Base-by-base conservation (phyloP, 1,139 yeast species). In the Suhomyces choctaworum region DNA sequence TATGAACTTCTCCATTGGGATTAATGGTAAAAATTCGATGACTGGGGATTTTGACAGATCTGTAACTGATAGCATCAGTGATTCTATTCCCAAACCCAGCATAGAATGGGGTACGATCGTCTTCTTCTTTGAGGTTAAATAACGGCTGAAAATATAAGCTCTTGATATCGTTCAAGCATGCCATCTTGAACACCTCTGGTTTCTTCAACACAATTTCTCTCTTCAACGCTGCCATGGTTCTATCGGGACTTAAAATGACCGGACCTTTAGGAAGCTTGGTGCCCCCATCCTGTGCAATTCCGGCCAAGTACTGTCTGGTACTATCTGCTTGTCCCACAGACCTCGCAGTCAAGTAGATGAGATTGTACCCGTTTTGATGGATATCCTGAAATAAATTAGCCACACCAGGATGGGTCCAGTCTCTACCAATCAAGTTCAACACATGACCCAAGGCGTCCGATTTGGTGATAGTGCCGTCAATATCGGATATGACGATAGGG, bases 381-480 rank as follows among this genome's bases (percentile, higher is more conserved):
- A 94, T 92, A 58, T 94, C 98, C 17, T 80, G 80, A 58, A 90
- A 94, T 41, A 94, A 66, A 49, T 81, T 82, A 2, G 97, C 96
- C 27, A 94, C 98, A 16, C 98, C 99, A 1, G 82, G 78, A 57
- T 94, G 99, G 0, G 98, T 94, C 98, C 98, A 94, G 63, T 94
- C 99, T 48, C 89, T 77, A 2, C 99, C 99, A 31, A 94, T 70
- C 77, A 92, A 81, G 22, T 95, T 90, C 58, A 92, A 68, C 2
- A 94, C 94, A 62, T 94, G 99, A 4, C 99, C 99, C 50, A 94
- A 68, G 0, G 98, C 98, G 65, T 94, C 99, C 0, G 97, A 88
- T 58, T 89, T 89, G 17, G 99, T 94, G 47, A 94, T 94, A 1
- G 99, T 94, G 12, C 99, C 99, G 60, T 94, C 99, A 42, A 94